Conservation (phyloP, 768 basidiomycete species). For the Termitomyces sp. region DNA sequence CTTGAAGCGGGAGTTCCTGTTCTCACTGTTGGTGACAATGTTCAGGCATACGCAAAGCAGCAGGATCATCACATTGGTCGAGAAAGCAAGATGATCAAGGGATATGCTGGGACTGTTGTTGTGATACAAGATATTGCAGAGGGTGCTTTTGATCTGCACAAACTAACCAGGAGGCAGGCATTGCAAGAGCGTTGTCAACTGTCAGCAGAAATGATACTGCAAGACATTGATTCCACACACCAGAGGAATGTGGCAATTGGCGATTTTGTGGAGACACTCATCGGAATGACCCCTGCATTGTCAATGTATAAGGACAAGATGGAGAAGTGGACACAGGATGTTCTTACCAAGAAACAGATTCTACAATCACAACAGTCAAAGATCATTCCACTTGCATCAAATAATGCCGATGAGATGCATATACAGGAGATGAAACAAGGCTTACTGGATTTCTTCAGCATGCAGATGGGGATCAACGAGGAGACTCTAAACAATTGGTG, state of each 20-base stretch:
- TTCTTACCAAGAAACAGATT: slow-evolving; percentile 8
- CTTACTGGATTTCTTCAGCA: slow-evolving; percentile 13
- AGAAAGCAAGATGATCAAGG: slow-evolving; percentile 18
- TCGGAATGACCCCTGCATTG: slow-evolving; percentile 12
- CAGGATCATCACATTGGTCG: slow-evolving; percentile 13
- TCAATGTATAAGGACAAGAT: slow-evolving; percentile 6
- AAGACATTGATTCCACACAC: slow-evolving; percentile 14
- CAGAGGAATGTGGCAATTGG: slow-evolving; percentile 9
- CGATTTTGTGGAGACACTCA: slow-evolving; percentile 12
- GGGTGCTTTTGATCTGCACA: slow-evolving; percentile 15
- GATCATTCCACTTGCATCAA: too few species aligned
- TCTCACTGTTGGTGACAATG: slow-evolving; percentile 16
- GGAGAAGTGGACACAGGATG: slow-evolving; percentile 1
- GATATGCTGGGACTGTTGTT: slow-evolving; percentile 16
- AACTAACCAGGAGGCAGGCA: slow-evolving; percentile 14
- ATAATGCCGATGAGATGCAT: too few species aligned
- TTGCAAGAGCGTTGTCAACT: background rate
- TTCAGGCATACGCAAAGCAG: slow-evolving; percentile 11
- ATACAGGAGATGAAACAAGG: slow-evolving; percentile 17
- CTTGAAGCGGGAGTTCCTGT: background rate
- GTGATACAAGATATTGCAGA: slow-evolving; percentile 16
- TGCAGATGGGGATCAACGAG: too few species aligned
- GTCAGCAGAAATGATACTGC: slow-evolving; percentile 12
- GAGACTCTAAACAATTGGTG: too few species aligned
- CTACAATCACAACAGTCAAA: background rate